Percentiles rank a stretch among this genome's conserved stretches.
These are phyloP conservation scores for Populus deltoides DNA, from an alignment of 345 rosid genomes.

Conservation along the genomic window DNA sequence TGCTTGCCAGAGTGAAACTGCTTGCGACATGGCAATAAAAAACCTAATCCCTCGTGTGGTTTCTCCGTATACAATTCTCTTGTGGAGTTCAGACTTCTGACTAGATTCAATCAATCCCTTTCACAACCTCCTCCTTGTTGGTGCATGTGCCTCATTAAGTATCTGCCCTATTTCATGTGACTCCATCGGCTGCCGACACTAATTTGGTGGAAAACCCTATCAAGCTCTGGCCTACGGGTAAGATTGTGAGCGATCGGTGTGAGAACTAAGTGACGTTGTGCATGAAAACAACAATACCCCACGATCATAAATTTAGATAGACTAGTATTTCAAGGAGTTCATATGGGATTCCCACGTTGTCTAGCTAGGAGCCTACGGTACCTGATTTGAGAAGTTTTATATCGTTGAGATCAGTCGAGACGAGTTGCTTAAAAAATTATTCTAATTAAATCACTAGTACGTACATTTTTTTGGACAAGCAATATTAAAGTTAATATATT, in stretches of 20 bases:
- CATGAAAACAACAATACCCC: neutral
- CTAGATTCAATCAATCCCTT: neutral
- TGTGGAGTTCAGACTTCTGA: neutral
- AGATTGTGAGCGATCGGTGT: neutral
- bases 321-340: too few relatives aligned
- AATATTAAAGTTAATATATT: too few relatives aligned
- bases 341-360: too few relatives aligned
- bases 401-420: too few relatives aligned
- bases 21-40: neutral
- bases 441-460: too few relatives aligned
- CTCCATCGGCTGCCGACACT: constrained; percentile 4
- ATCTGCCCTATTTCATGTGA: neutral
- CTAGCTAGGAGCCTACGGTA: too few relatives aligned
- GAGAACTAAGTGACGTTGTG: neutral
- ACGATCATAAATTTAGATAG: neutral
- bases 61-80: neutral
- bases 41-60: neutral
- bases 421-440: too few relatives aligned
- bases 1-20: neutral
- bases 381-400: too few relatives aligned
- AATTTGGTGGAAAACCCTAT: neutral
- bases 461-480: too few relatives aligned
- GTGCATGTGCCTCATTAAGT: constrained; percentile 1
- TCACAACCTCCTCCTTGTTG: neutral
- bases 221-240: too few relatives aligned